phyloP scores from a whole-genome alignment of 208 protist species.

The Trypanosoma scelopori region DNA sequence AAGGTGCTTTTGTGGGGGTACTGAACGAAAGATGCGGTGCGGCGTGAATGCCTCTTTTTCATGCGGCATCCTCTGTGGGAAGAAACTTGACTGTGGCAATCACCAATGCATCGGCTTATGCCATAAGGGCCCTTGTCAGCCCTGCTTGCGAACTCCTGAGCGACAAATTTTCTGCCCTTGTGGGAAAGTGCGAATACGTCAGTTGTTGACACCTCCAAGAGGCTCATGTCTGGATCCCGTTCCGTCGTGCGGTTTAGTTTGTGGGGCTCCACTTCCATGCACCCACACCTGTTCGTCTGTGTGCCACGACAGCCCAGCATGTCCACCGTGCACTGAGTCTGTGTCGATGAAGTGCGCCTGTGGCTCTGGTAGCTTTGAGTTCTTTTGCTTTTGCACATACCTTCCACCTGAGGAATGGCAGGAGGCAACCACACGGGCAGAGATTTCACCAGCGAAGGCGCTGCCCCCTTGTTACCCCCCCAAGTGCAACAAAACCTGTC shows the following conservation, averaged over 20 bases:
- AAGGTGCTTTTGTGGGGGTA: constrained; percentile 89
- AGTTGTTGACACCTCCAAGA: constrained; percentile 31
- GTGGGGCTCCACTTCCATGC: constrained; percentile 76
- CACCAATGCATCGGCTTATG: constrained; percentile 78
- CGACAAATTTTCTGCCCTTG: constrained; percentile 60
- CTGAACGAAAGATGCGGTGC: constrained; percentile 39
- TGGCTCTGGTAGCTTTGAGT: constrained; percentile 37
- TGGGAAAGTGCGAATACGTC: constrained; percentile 47
- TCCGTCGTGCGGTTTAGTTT: constrained; percentile 79
- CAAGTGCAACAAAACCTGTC: constrained; percentile 65
- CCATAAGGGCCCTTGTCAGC: constrained; percentile 73
- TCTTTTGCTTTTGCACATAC: constrained; percentile 82
- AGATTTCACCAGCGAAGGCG: constrained; percentile 11
- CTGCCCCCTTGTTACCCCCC: constrained; percentile 46
- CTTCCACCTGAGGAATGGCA: constrained; percentile 60
- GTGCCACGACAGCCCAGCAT: constrained; percentile 83
- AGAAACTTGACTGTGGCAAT: constrained; percentile 76
- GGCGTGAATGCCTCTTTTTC: constrained; percentile 39
- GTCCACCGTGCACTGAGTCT: constrained; percentile 70
- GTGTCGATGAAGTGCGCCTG: constrained; percentile 65
- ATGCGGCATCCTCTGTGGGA: constrained; percentile 45
- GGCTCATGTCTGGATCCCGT: constrained; percentile 79
- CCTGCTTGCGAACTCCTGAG: constrained; percentile 56
- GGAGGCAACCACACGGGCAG: constrained; percentile 29
- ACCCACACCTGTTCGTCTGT: constrained; percentile 69